Base-by-base conservation (phyloP, 495 filamentous ascomycete species). In the Venustampulla echinocandica region DNA sequence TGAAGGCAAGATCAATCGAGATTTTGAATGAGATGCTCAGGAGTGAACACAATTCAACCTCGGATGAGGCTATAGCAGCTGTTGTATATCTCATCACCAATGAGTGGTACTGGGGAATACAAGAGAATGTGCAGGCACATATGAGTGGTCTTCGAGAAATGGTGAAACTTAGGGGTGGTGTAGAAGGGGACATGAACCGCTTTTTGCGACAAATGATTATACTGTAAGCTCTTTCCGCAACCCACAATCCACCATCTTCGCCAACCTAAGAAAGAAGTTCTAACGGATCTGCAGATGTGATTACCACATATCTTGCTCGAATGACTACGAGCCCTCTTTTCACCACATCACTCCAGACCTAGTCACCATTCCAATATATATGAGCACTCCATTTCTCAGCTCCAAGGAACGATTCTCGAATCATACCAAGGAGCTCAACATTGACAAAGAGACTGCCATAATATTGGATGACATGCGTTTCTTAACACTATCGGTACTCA, bases 401-500 rank as follows among this genome's bases (percentile, higher is more conserved):
- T 33, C 33, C 3, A 4, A 4, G 9, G 0, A 35, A 6, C 6
- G 25, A 23, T 17, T 54, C 49, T 23, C 2, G 7, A 10, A 20
- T 6, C 15, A 46, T 10, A 15, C 14, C 0, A 36, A 37, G 7
- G 24, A 33, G 13, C 41, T 49, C 14, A 17, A 40, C 27, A 46
- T 54, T 14, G 35, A 27, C 25, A 22, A 22, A 30, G 40, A 49
- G 22, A 49, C 51, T 25, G 51, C 51, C 2, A 25, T 20, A 13
- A 54, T 54, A 14, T 36, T 54, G 13, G 51, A 54, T 14, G 41
- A 54, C 46, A 54, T 54, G 40, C 40, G 42, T 5, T 54, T 49
- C 36, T 14, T 54, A 6, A 7, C 46, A 4, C 4, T 9, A 1
- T 32, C 51, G 2, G 20, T 44, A 3, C 24, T 46, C 17, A 46